Base-by-base conservation (phyloP, 208 protist species). In the Naegleria lovaniensis region DNA sequence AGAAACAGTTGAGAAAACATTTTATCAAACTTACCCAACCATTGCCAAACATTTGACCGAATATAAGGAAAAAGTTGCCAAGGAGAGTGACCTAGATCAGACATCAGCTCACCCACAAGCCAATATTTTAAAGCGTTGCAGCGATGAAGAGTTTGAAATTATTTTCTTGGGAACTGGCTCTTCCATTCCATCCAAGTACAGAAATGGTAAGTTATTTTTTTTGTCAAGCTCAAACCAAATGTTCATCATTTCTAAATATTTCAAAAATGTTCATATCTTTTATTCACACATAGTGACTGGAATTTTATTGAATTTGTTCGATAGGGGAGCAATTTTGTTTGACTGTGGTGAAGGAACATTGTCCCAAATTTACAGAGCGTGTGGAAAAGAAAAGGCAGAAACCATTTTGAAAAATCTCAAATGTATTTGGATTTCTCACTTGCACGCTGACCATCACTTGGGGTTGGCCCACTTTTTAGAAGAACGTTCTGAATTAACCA, bases 101-200 rank as follows among this genome's bases (percentile, higher is more conserved):
- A 79, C 19, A 6, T 7, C 25, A 79, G 6, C 67, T n/a, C 67
- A 79, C 9, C 67, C 16, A 79, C 67, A 79, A 79, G 29, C 29
- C 19, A 36, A 36, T 36, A 79, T 79, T 79, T 36, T 79, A 79
- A 7, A 79, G 9, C 0, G 36, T 36, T 79, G 16, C 9, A 38
- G 25, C 38, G n/a, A 58, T 85, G 4, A n/a, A 25, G 89, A 90
- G 7, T 59, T 59, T 67, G 86, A 90, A 79, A 76, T 91, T 39
- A 41, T 88, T 19, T 92, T 92, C 40, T 43, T 92, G 22, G 91
- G 91, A 25, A 92, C 91, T 36, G 91, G 91, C 5, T 51, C 89
- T 87, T 33, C 91, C 25, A 5, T 92, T 11, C 91, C 91, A 22
- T 92, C 91, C 22, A 92, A 92, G 40, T 92, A 92, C 83, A n/a